Evolutionary conservation across 192 early-diverging fungal genomes (phyloP).

Genomic region (Backusella macrospora): DNA sequence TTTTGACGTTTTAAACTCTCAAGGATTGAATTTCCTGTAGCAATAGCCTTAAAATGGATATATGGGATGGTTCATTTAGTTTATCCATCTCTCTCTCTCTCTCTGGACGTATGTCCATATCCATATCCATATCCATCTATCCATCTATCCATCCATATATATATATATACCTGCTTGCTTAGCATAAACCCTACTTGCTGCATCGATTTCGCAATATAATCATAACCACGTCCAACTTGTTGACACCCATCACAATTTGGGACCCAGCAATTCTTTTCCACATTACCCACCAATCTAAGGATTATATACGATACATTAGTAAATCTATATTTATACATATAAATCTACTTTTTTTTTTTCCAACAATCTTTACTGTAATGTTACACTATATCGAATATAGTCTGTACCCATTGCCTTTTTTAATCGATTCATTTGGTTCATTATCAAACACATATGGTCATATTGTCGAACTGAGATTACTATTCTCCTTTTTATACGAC

Average conservation of each 20-base stretch:
- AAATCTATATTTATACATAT: not conserved
- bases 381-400: slow-evolving; percentile 53
- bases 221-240: slow-evolving; percentile 53
- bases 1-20: slow-evolving; percentile 66
- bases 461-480: slow-evolving; percentile 58
- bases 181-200: slow-evolving; percentile 42
- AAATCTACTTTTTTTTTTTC: not conserved
- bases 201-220: slow-evolving; percentile 49
- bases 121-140: not conserved
- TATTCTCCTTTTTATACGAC: slow-evolving; percentile 46
- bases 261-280: slow-evolving; percentile 55
- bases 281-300: slow-evolving; percentile 55
- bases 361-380: slow-evolving; percentile 49
- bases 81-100: no score
- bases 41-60: slow-evolving; percentile 19
- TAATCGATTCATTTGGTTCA: slow-evolving; percentile 60
- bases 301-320: not conserved
- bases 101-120: not conserved
- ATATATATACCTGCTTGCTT: slow-evolving; percentile 39
- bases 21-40: slow-evolving; percentile 51
- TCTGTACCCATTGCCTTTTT: slow-evolving; percentile 61
- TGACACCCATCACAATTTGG: slow-evolving; percentile 60
- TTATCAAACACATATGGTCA: slow-evolving; percentile 53
- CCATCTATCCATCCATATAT: no score
- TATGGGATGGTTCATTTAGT: not conserved